Percentiles rank a stretch among this genome's conserved stretches.
Conservation (phyloP, 176 grass and related monocot genomes). For the Chloris gayana region DNA sequence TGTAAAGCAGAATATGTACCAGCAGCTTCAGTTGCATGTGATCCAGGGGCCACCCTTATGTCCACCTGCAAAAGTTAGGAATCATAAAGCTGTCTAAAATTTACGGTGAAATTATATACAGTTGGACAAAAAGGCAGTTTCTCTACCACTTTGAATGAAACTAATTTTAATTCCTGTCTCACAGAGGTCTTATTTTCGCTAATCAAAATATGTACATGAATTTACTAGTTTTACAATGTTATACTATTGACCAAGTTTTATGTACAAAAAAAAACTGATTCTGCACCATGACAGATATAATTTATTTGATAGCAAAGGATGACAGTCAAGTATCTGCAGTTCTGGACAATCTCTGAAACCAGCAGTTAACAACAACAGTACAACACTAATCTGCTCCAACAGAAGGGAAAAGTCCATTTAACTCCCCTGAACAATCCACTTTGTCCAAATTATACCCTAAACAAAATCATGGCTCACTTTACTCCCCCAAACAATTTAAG, state of each 20-base stretch:
- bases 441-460: too few species aligned
- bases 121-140: background rate
- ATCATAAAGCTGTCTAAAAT: background rate
- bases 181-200: background rate
- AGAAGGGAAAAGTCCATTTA: too few species aligned
- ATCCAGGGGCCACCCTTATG: conserved; percentile 83
- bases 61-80: conserved; percentile 61
- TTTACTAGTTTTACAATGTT: background rate
- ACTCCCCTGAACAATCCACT: too few species aligned
- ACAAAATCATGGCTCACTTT: too few species aligned
- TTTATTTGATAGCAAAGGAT: background rate
- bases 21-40: conserved; percentile 86
- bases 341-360: background rate
- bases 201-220: background rate
- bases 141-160: background rate
- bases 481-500: too few species aligned
- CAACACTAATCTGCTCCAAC: background rate
- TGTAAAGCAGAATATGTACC: conserved; percentile 45
- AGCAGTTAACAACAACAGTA: background rate
- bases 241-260: background rate
- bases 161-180: background rate
- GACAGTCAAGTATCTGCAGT: background rate
- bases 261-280: background rate
- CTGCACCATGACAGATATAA: background rate
- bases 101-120: background rate